These are phyloP conservation scores for Gnomoniopsis sp. DNA, from an alignment of 2,329 filamentous ascomycete species.

Conservation along the genomic window DNA sequence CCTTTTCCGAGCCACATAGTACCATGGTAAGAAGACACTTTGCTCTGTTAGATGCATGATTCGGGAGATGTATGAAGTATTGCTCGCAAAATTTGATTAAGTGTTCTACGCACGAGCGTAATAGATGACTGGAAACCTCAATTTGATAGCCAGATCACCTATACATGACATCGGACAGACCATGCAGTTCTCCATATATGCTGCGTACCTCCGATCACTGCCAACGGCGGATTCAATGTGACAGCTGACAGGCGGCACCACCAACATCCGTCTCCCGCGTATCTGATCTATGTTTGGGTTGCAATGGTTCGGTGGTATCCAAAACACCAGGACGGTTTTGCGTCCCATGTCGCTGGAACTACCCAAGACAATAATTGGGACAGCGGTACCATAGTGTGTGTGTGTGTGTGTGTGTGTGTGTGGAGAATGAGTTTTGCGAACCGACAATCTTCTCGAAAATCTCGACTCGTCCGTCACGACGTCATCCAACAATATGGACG, in stretches of 20 bases:
- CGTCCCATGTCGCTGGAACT: background rate
- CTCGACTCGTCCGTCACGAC: background rate
- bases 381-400: no score
- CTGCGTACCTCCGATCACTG: background rate
- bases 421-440: background rate
- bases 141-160: background rate
- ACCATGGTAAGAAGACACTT: no score
- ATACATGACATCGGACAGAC: background rate
- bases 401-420: no score
- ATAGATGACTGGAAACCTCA: background rate
- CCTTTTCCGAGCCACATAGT: background rate
- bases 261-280: background rate
- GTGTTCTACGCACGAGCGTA: background rate
- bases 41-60: background rate
- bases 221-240: background rate
- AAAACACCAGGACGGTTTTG: background rate
- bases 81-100: constrained; percentile 3
- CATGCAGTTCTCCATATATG: background rate
- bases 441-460: background rate
- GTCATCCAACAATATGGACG: background rate
- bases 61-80: background rate
- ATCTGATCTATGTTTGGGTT: background rate
- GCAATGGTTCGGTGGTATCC: background rate
- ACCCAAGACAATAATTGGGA: background rate
- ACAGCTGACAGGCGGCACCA: background rate